Evolutionary conservation across 441 rosid species (phyloP).

Genomic region (Gossypium davidsonii): DNA sequence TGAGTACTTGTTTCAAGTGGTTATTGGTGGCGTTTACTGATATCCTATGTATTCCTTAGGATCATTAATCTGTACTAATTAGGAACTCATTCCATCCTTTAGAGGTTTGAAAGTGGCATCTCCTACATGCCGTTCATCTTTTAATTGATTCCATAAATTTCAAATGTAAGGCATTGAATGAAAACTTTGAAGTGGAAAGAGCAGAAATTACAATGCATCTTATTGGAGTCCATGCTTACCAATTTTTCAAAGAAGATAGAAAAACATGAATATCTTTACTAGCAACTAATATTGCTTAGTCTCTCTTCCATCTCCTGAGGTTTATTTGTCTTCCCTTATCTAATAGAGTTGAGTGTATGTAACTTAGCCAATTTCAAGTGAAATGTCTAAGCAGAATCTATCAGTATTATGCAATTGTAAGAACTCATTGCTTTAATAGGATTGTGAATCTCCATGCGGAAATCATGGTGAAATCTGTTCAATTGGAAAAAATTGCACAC

Average conservation of each 20-base stretch:
- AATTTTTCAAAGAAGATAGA: slow-evolving; percentile 4
- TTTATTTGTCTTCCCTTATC: not conserved
- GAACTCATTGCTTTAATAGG: not conserved
- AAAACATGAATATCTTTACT: not conserved
- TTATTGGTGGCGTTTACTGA: not conserved
- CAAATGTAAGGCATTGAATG: not conserved
- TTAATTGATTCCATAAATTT: not conserved
- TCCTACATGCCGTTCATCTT: not conserved
- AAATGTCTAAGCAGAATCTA: not conserved
- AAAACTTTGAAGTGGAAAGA: not conserved
- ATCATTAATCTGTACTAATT: not conserved
- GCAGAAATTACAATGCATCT: not conserved
- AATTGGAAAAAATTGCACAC: not conserved
- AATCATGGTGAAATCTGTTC: not conserved
- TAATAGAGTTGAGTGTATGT: not conserved
- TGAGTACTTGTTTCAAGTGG: not conserved
- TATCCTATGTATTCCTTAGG: not conserved
- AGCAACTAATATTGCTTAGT: not conserved
- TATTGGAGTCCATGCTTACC: not conserved
- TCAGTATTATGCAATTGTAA: not conserved
- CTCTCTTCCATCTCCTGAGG: not conserved
- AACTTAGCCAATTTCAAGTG: not conserved
- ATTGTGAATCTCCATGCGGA: not conserved
- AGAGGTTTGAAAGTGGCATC: not conserved
- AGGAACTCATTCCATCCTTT: not conserved